Conservation (phyloP, 1,284 basidiomycete genomes). For the Trametes hirsuta region DNA sequence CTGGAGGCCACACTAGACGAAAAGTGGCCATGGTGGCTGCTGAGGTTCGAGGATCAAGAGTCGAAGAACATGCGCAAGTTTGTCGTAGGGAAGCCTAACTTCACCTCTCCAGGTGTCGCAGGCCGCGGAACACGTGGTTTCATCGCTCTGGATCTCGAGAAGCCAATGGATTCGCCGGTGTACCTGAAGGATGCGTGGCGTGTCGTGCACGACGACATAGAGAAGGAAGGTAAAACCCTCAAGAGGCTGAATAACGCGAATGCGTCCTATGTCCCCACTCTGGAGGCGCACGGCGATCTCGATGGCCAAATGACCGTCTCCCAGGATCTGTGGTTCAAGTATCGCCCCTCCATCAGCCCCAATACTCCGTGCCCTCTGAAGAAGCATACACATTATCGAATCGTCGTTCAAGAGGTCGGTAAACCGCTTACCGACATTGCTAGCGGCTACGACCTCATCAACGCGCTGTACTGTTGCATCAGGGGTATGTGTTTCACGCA, state of each 20-base stretch:
- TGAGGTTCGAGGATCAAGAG: neutral
- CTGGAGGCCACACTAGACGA: neutral
- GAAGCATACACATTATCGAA: conserved; percentile 10
- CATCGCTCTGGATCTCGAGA: conserved; percentile 6
- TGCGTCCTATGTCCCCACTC: conserved; percentile 24
- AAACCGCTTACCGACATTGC: conserved; percentile 9
- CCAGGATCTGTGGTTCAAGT: too few species aligned
- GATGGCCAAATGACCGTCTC: neutral
- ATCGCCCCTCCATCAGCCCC: too few species aligned
- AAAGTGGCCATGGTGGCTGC: conserved; percentile 13
- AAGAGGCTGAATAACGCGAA: neutral
- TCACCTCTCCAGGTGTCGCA: neutral
- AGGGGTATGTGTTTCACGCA: neutral
- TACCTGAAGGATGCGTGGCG: conserved; percentile 18
- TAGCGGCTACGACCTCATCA: neutral
- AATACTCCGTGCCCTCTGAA: neutral
- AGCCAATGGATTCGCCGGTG: neutral
- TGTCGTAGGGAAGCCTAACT: conserved; percentile 9
- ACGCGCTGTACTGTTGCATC: neutral
- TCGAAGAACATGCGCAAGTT: neutral
- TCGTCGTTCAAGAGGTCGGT: conserved; percentile 27
- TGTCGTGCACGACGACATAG: neutral
- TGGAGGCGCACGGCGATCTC: conserved; percentile 14
- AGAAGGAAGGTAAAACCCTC: conserved; percentile 6
- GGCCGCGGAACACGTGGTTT: conserved; percentile 19